Base-by-base conservation (phyloP, 2,329 filamentous ascomycete species). In the Dryadomyces sulphureus region DNA sequence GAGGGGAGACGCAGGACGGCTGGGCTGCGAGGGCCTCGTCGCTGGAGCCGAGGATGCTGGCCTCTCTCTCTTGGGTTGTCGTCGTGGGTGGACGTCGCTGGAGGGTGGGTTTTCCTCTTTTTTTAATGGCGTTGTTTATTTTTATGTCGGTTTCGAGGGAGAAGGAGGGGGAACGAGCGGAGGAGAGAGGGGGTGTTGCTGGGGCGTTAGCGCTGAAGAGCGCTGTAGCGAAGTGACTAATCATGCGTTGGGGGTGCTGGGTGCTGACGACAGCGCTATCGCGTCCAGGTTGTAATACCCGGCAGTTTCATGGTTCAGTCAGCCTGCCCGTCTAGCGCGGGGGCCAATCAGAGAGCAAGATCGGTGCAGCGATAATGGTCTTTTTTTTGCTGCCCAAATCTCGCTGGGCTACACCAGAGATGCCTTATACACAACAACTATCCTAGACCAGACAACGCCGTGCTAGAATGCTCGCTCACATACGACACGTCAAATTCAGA, bases 51-150 rank as follows among this genome's bases (percentile, higher is more conserved):
- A 35, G 21, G 30, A 35, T 43, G 41, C 7, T 36, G 41, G 19
- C 25, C 32, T 24, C 17, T 42, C 41, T 32, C 27, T 32, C 27
- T 32, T 32, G 9, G n/a, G 41, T 43, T 22, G 27, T 35, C 41
- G 30, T 43, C 30, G 41, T 25, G 14, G 30, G 27, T 32, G 9
- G 27, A 32, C 27, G 27, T 32, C 27, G 27, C 27, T 32, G 27
- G 27, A 32, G 27, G 16, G 34, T 36, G 16, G 34, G 16, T 36
- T 36, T 36, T 14, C 7, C n/a, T n/a, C n/a, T 8, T 25, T 40
- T 25, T 43, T 43, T 43, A n/a, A 35, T 22, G 30, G 27, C 41
- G 27, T 43, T 43, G 27, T 43, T 35, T 43, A 35, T 43, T 43
- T 43, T 43, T 42, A 42, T 42, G 32, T 43, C 30, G 41, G 12